Evolutionary conservation across 345 rosid genomes (phyloP).

Genomic region (Pistacia vera): DNA sequence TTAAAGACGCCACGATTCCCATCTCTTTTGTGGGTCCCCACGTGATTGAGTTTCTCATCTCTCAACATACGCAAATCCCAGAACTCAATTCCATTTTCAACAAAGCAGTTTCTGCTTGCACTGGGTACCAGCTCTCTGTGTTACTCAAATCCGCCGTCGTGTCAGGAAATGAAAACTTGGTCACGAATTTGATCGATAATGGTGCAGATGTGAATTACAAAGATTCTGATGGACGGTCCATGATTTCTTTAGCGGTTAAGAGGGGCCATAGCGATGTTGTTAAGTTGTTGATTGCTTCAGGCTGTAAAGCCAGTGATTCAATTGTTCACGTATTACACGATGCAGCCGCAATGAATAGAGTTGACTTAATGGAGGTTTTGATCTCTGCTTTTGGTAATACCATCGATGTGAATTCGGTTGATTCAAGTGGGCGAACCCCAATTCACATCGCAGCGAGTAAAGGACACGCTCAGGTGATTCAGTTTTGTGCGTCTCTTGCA

Average conservation of each 20-base stretch:
- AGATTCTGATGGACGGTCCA: conserved; percentile 43
- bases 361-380: conserved; percentile 44
- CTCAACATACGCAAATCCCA: conserved; percentile 25
- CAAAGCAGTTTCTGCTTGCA: conserved; percentile 54
- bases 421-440: conserved; percentile 47
- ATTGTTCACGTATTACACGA: conserved; percentile 45
- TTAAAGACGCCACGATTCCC: conserved; percentile 59
- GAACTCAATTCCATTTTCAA: conserved; percentile 24
- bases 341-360: conserved; percentile 52
- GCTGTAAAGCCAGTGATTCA: conserved; percentile 29
- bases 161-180: conserved; percentile 35
- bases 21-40: conserved; percentile 52
- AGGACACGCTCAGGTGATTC: conserved; percentile 41
- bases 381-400: conserved; percentile 23
- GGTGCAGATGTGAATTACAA: conserved; percentile 47
- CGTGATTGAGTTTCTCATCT: conserved; percentile 42
- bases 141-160: conserved; percentile 43
- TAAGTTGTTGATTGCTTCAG: conserved; percentile 39
- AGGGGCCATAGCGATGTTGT: conserved; percentile 40
- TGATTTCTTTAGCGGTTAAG: conserved; percentile 48
- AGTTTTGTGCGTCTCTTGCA: conserved; percentile 34
- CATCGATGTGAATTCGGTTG: conserved; percentile 35
- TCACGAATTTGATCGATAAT: conserved; percentile 39
- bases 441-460: conserved; percentile 52
- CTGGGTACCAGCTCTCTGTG: conserved; percentile 42